Percentiles rank a stretch among this genome's conserved stretches.
Evolutionary conservation across 805 yeast species (phyloP).

Genomic region (Yamadazyma philogaea): DNA sequence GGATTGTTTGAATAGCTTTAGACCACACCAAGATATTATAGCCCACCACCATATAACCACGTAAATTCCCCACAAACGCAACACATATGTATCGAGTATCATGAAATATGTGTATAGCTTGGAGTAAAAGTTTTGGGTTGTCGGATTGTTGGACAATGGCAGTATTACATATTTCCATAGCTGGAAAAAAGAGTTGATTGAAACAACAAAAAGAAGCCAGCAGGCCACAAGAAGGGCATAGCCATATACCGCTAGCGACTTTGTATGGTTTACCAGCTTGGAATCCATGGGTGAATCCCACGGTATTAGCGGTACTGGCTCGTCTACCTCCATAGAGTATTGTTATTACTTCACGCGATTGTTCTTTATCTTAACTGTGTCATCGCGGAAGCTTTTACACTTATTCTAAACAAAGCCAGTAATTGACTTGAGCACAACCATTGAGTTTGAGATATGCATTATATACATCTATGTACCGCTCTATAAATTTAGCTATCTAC

Average conservation of each 20-base stretch:
- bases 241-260: conserved; percentile 20
- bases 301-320: conserved; percentile 15
- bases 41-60: conserved; percentile 62
- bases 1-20: conserved; percentile 77
- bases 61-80: conserved; percentile 39
- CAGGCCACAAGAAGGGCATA: conserved; percentile 25
- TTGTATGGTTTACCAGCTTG: not conserved
- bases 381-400: not conserved
- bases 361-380: not conserved
- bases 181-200: conserved; percentile 34
- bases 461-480: not conserved
- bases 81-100: conserved; percentile 27
- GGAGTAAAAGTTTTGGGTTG: conserved; percentile 11
- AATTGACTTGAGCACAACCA: too few relatives aligned
- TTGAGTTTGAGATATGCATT: too few relatives aligned
- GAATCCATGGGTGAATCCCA: conserved; percentile 12
- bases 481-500: conserved; percentile 19
- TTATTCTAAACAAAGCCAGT: not conserved
- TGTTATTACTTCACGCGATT: not conserved
- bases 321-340: conserved; percentile 6
- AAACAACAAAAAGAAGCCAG: conserved; percentile 32
- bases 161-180: conserved; percentile 33
- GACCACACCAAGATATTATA: conserved; percentile 69
- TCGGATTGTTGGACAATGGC: conserved; percentile 23
- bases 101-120: conserved; percentile 16